Evolutionary conservation across 2,329 filamentous ascomycete genomes (phyloP), one percentile per base, ranked within the genome.

Genomic region (Fusarium pininemorale): DNA sequence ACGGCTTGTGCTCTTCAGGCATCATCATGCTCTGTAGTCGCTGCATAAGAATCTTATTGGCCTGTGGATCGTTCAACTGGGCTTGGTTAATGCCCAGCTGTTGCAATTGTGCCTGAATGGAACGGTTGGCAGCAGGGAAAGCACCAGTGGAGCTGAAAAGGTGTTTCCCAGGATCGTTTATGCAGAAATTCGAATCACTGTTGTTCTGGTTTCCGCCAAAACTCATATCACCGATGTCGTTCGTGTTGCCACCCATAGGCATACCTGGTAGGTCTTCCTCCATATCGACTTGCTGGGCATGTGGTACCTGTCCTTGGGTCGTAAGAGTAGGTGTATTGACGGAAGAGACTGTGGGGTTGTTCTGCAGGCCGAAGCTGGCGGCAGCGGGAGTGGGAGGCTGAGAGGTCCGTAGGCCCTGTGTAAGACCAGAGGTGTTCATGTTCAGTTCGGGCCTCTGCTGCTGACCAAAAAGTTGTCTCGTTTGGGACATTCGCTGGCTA

Each of bases 331-430:
- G 96, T 0, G 96, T 98, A 82, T 98, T 98, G 63, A 98, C 96
- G 7, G 95, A 98, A 7, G 96, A 99, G 24, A 98, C 96, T 3
- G 95, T 98, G 22, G 96, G 96, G 81, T 98, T 98, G 82, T 97
- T 94, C 81, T 95, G 93, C 75, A 97, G 91, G 56, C 91, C 91
- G 79, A 96, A 94, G 77, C 88, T 91, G 53, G 92, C 90, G 32
- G 94, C 88, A 38, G 92, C 92, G 5, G 96, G 96, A 2, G 96
- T 98, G 8, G 93, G 91, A 3, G 95, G 96, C 73, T 95, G 94
- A 9, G 95, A 97, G 15, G 91, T 94, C 66, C 94, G 92, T 68
- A 98, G 89, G 20, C 93, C 94, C 80, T 96, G 94, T 32, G 90
- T 89, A 69, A 92, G 82, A 51, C 92, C 93, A 26, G 95, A 91